Base-by-base conservation (phyloP, 495 filamentous ascomycete species). In the Daldinia loculata region DNA sequence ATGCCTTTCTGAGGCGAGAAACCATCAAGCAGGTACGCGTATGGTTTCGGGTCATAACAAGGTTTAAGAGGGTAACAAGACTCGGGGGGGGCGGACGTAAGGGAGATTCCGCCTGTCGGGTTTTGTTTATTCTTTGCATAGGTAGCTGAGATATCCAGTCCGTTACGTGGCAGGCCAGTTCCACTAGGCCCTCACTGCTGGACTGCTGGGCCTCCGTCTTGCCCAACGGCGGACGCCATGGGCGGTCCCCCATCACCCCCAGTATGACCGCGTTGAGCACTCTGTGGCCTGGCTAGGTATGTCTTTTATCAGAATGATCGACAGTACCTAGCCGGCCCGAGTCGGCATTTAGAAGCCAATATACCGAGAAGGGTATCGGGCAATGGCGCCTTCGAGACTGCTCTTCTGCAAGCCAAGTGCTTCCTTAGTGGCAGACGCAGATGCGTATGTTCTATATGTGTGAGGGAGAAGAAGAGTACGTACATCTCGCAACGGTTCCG, bases 1-100 rank as follows among this genome's bases (percentile, higher is more conserved):
- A 63, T 59, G 45, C 62, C 51, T 26, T 62, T 57, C 39, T 38
- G 17, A 65, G 48, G 32, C 19, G 32, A 39, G 39, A 39, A 32
- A 14, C 50, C 12, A 29, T 30, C 32, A 62, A 43, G 66, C 61
- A 63, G 17, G 62, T 66, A 69, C 58, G 70, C 62, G 70, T 51
- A 56, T 61, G 59, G 69, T 72, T 65, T 72, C 70, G 61, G 66
- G 66, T 50, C 52, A 69, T 55, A 66, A 38, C 56, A 48, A 56
- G 53, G 45, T 38, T 14, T 45, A 1, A 14, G 45, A 38, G 57
- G 9, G 27, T n/a, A 43, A n/a, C 45, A 61, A 57, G 69, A 64
- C 43, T 73, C 61, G 66, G 70, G 58, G 27, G 66, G 70, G 59
- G 65, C 62, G 70, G 70, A 66, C 61, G 70, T 45, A 59, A 66